Conservation (phyloP, 2,329 filamentous ascomycete species). For the Tympanopsis confertula region DNA sequence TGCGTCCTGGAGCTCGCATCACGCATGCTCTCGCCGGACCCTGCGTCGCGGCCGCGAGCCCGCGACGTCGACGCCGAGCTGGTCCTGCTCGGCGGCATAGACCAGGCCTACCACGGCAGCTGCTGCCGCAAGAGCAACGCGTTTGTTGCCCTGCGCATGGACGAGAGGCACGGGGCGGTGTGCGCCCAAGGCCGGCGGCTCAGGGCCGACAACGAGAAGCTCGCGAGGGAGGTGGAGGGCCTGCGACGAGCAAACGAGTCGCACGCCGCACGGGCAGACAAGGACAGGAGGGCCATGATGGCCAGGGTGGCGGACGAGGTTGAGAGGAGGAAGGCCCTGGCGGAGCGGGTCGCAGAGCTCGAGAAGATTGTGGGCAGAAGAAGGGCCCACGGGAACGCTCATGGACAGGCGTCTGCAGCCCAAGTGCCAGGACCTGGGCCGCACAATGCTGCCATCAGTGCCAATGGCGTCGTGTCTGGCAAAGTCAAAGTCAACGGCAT, state of each 20-base stretch:
- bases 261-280: not conserved
- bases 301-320: not conserved
- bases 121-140: constrained; percentile 28
- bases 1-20: constrained; percentile 24
- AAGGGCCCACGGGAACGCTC: no score
- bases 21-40: constrained; percentile 20
- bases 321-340: not conserved
- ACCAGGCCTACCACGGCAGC: constrained; percentile 31
- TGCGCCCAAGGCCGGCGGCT: not conserved
- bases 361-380: not conserved
- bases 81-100: constrained; percentile 30
- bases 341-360: not conserved
- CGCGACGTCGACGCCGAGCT: constrained; percentile 26
- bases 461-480: no score
- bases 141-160: constrained; percentile 18
- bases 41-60: constrained; percentile 18
- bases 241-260: not conserved
- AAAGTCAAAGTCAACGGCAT: no score
- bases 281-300: not conserved
- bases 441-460: no score
- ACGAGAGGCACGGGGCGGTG: constrained; percentile 14
- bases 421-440: no score
- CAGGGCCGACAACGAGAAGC: not conserved
- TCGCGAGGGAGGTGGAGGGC: not conserved
- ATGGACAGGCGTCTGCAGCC: no score